These are phyloP conservation scores for Atkinsonella hypoxylon DNA, from an alignment of 2,329 filamentous ascomycete genomes.

Conservation along the genomic window DNA sequence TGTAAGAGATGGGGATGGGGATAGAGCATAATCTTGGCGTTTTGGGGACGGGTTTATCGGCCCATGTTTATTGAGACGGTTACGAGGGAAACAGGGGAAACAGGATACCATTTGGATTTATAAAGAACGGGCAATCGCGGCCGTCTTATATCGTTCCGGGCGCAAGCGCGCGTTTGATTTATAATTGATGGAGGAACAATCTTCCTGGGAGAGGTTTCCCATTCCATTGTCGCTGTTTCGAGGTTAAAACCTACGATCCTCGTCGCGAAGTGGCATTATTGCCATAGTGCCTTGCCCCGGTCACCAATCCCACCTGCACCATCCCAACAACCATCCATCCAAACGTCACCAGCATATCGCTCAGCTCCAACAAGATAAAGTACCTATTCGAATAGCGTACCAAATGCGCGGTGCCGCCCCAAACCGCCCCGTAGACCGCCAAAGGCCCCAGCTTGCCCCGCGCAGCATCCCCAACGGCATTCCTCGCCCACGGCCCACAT, in stretches of 20 bases:
- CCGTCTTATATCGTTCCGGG: too few species aligned
- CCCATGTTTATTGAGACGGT: background rate
- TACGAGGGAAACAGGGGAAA: background rate
- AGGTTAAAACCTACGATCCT: too few species aligned
- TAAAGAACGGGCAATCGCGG: too few species aligned
- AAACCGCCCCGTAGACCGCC: constrained; percentile 6
- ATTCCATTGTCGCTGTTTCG: too few species aligned
- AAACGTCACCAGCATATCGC: constrained; percentile 18
- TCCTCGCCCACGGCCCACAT: background rate
- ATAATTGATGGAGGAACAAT: too few species aligned
- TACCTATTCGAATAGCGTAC: constrained; percentile 24
- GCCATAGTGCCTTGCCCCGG: background rate
- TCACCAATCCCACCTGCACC: constrained; percentile 8
- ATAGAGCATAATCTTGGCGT: background rate
- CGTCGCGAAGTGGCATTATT: too few species aligned
- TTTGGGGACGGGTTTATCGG: background rate
- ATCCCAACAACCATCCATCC: constrained; percentile 17
- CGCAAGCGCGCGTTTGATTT: too few species aligned
- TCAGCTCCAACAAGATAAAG: constrained; percentile 26
- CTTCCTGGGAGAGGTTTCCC: too few species aligned
- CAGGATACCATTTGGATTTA: too few species aligned
- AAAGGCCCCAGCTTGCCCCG: constrained; percentile 5
- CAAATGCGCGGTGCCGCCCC: constrained; percentile 13
- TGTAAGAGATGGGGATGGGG: constrained; percentile 11
- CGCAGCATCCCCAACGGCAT: background rate